Conservation (phyloP, 352 stramenopile species). For the Phytophthora sojae region DNA sequence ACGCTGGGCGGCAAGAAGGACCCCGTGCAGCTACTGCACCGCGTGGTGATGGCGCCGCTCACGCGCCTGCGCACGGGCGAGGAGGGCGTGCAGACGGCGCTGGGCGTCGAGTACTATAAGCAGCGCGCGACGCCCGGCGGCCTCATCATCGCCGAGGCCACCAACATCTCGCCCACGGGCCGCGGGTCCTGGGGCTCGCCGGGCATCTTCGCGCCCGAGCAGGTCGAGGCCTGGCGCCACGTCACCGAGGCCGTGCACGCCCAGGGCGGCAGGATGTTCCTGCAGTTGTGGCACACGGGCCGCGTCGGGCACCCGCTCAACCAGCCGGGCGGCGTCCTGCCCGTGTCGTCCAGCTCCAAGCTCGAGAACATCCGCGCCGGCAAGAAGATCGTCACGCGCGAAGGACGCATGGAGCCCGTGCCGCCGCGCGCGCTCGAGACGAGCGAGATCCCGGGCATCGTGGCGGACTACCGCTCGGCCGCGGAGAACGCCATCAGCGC, state of each 20-base stretch:
- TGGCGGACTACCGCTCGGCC: conserved; percentile 85
- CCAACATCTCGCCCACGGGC: conserved; percentile 58
- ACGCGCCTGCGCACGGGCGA: conserved; percentile 55
- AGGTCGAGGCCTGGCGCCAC: conserved; percentile 59
- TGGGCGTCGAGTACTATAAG: conserved; percentile 67
- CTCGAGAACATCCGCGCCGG: conserved; percentile 36
- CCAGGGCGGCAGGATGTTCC: conserved; percentile 79
- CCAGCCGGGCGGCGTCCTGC: conserved; percentile 62
- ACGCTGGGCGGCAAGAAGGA: conserved; percentile 65
- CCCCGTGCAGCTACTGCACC: conserved; percentile 60
- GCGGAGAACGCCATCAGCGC: too few relatives aligned
- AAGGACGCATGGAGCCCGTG: conserved; percentile 51
- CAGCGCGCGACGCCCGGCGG: conserved; percentile 64
- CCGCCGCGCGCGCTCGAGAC: conserved; percentile 69
- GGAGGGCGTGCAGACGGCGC: conserved; percentile 43
- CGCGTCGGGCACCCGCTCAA: conserved; percentile 73
- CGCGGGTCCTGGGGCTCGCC: conserved; percentile 58
- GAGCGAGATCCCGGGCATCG: conserved; percentile 73
- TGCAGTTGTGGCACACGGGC: conserved; percentile 91
- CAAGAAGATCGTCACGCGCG: conserved; percentile 53
- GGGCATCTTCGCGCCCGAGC: conserved; percentile 61
- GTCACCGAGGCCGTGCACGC: conserved; percentile 75
- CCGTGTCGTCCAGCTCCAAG: conserved; percentile 66
- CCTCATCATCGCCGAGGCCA: conserved; percentile 71
- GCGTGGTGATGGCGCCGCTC: conserved; percentile 75